Conservation (phyloP, 2,329 filamentous ascomycete species). For the Eutypella sp. region DNA sequence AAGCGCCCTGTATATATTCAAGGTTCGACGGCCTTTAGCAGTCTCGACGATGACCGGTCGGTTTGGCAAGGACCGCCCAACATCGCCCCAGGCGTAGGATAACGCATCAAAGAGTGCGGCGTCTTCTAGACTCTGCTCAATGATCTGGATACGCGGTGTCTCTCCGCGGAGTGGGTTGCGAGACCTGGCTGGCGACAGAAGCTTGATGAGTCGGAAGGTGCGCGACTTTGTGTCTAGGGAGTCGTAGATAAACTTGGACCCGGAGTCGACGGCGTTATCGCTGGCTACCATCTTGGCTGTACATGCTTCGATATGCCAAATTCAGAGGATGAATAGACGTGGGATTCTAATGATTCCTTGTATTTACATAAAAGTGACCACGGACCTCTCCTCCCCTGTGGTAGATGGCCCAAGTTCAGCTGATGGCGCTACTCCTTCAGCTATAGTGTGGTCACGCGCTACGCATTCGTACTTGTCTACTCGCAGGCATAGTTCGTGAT, state of each 20-base stretch:
- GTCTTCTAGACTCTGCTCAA: constrained; percentile 16
- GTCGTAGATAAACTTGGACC: constrained; percentile 7
- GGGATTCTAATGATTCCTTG: too few species aligned
- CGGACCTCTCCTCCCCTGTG: too few species aligned
- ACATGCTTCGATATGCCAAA: too few species aligned
- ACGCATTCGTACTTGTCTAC: too few species aligned
- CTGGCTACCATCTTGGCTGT: neutral
- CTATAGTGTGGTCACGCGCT: too few species aligned
- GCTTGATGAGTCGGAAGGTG: constrained; percentile 21
- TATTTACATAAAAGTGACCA: too few species aligned
- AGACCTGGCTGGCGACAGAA: constrained; percentile 14
- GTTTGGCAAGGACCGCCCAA: constrained; percentile 8
- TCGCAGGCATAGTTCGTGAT: too few species aligned
- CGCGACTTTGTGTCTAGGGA: constrained; percentile 4
- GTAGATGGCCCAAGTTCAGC: too few species aligned
- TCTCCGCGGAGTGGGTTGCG: constrained; percentile 14
- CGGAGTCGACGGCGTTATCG: neutral
- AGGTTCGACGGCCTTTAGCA: constrained; percentile 1
- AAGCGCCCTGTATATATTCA: constrained; percentile 24
- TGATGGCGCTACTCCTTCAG: too few species aligned
- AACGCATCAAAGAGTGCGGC: constrained; percentile 22
- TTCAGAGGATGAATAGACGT: neutral
- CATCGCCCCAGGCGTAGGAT: constrained; percentile 26
- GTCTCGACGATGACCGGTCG: constrained; percentile 23
- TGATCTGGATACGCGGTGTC: constrained; percentile 22